These are phyloP conservation scores for Solanum pinnatisectum DNA, from an alignment of 257 asterid genomes.

Conservation along the genomic window DNA sequence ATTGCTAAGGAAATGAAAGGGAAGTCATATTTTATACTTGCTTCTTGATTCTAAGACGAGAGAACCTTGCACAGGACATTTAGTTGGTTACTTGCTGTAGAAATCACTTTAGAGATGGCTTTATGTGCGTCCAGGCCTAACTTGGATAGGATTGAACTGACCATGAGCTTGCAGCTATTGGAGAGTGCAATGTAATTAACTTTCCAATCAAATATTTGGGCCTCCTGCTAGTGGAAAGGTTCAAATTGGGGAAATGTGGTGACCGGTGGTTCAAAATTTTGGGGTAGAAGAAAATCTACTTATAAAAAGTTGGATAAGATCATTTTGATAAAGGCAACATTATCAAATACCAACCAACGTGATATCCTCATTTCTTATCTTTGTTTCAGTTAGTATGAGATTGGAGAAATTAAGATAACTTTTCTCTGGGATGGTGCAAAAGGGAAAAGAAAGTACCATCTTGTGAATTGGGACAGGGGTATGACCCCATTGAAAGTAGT, in stretches of 20 bases:
- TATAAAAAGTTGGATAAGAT: not conserved
- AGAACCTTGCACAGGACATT: not conserved
- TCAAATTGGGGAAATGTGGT: not conserved
- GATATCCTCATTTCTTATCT: not conserved
- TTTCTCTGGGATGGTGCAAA: not conserved
- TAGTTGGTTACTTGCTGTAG: not conserved
- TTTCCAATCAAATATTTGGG: not conserved
- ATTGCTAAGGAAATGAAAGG: not conserved
- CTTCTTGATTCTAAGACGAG: not conserved
- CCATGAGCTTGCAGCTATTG: not conserved
- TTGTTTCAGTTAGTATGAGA: not conserved
- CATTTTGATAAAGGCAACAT: not conserved
- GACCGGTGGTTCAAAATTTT: not conserved
- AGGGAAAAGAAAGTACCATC: not conserved
- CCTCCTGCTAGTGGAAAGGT: not conserved
- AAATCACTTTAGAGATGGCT: not conserved
- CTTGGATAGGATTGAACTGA: not conserved
- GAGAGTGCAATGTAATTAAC: not conserved
- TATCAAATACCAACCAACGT: not conserved
- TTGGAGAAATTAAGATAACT: not conserved
- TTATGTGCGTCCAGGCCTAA: not conserved
- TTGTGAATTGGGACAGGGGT: not conserved
- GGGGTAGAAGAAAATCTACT: not conserved
- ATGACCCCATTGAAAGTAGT: not conserved
- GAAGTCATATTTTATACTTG: not conserved